phyloP scores from a whole-genome alignment of 768 basidiomycete species.

The Suillus subluteus region DNA sequence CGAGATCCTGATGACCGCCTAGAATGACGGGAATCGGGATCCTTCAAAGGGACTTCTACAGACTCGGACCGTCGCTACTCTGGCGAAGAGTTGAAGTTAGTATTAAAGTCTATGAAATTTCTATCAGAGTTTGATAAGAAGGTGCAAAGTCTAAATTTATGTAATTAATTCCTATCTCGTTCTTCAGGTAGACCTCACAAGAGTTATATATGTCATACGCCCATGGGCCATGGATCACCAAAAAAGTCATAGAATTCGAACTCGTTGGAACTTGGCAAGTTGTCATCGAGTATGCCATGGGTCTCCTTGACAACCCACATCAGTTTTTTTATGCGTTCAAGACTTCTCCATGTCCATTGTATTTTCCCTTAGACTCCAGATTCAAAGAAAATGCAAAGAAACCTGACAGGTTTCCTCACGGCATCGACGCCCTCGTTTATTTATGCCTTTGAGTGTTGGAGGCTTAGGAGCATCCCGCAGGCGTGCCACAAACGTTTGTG shows the following conservation, averaged over 20 bases:
- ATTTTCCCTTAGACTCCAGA: slow-evolving; percentile 69
- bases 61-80: too few relatives aligned
- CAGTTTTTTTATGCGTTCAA: slow-evolving; percentile 31
- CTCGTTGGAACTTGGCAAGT: slow-evolving; percentile 96
- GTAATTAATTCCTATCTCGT: not conserved
- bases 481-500: slow-evolving; percentile 87
- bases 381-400: slow-evolving; percentile 92
- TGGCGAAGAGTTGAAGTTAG: too few relatives aligned
- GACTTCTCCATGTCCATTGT: not conserved
- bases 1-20: slow-evolving; percentile 8
- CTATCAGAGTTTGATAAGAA: slow-evolving; percentile 89
- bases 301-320: slow-evolving; percentile 83
- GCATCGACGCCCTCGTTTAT: slow-evolving; percentile 84
- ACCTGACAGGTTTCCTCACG: slow-evolving; percentile 92
- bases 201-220: too few relatives aligned
- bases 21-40: too few relatives aligned
- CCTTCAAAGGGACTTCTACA: too few relatives aligned
- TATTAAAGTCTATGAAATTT: slow-evolving; percentile 75
- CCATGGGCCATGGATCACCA: too few relatives aligned
- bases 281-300: slow-evolving; percentile 95
- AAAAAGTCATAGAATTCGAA: slow-evolving; percentile 87
- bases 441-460: too few relatives aligned
- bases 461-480: slow-evolving; percentile 79
- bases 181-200: too few relatives aligned
- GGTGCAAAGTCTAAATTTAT: slow-evolving; percentile 20